Evolutionary conservation across 768 basidiomycete species (phyloP), one percentile per base, ranked within the genome.

Genomic region (Suillus luteus): DNA sequence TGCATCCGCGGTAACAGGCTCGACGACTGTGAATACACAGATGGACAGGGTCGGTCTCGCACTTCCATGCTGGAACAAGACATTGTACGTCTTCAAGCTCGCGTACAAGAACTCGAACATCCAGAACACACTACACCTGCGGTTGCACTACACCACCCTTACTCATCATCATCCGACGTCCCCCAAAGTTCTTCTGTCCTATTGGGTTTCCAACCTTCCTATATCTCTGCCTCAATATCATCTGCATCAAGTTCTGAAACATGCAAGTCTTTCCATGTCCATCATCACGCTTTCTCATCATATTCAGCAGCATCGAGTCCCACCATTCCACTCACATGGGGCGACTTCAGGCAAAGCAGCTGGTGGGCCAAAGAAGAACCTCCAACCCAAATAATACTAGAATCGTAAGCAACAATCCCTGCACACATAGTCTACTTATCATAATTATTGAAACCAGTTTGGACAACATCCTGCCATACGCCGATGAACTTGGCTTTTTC

Each of bases 1-100:
- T 91, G 90, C 76, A 72, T 76, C 27, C 76, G 80, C 9, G 83
- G 85, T 31, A 84, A 86, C 43, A 84, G 87, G 63, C 80, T 80
- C 33, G 88, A 88, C 60, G 86, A 86, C 37, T 91, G 90, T 72
- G 89, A 91, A 75, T 91, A 90, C 72, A 79, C 85, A 7, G 89
- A 90, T 68, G 86, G 85, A 6, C 82, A 81, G 38, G 82, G 82
- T 49, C 82, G 86, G 63, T 85, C 89, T 22, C 78, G 83, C 61
- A 89, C 85, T 3, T 81, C 87, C 68, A 77, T 80, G 5, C 73
- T 91, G 24, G 87, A 89, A 70, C 86, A 88, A 43, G 82, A 85
- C 1, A 77, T 90, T 27, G 76, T 80, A 1, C 78, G 83, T 37
- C 75, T 90, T 41, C 83, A 83, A 72, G 80, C 84, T 46, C 81